Conservation (phyloP, 805 yeast genomes). For the Teunomyces funiuensis region DNA sequence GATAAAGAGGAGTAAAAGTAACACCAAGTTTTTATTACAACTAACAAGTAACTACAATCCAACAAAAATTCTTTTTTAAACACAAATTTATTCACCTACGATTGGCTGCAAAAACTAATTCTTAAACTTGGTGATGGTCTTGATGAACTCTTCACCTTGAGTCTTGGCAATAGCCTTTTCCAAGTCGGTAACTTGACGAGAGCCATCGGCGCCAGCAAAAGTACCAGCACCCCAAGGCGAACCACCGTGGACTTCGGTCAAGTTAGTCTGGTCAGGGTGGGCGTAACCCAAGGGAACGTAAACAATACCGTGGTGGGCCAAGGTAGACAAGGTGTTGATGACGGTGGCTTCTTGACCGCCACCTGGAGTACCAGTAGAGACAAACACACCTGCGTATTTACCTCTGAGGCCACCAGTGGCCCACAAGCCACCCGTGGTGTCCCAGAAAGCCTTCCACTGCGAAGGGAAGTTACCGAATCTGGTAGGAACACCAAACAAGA, state of each 20-base stretch:
- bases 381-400: constrained; percentile 25
- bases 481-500: constrained; percentile 27
- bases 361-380: constrained; percentile 24
- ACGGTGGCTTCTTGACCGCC: constrained; percentile 28
- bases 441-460: constrained; percentile 26
- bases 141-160: constrained; percentile 21
- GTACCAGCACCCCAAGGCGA: constrained; percentile 30
- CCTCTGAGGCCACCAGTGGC: constrained; percentile 21
- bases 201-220: constrained; percentile 25
- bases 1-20: no score
- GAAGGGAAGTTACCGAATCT: constrained; percentile 25
- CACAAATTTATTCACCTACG: not conserved
- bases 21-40: no score
- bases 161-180: constrained; percentile 22
- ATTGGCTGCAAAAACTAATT: not conserved
- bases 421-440: constrained; percentile 25
- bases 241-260: constrained; percentile 25
- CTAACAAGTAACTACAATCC: not conserved
- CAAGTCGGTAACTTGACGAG: constrained; percentile 17
- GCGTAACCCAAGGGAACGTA: constrained; percentile 26
- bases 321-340: constrained; percentile 21
- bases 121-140: constrained; percentile 19
- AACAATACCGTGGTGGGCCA: constrained; percentile 26
- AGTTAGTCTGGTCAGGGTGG: constrained; percentile 15
- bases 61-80: not conserved